Evolutionary conservation across 495 filamentous ascomycete genomes (phyloP).

Genomic region (Hyaloscypha hepaticicola): DNA sequence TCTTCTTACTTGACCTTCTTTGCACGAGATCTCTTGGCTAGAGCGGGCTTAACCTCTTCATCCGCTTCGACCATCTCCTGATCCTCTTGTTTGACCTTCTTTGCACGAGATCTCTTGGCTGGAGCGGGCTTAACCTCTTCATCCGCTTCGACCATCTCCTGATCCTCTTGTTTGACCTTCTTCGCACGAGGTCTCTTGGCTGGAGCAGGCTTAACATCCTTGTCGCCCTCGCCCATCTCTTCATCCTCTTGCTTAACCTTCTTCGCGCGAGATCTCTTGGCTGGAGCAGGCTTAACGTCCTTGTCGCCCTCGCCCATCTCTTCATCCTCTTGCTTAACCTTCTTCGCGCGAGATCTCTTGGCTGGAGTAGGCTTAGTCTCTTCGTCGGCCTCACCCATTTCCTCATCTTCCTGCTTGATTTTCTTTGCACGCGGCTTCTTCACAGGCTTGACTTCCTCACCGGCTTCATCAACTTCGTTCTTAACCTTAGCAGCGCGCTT

Average conservation of each 20-base stretch:
- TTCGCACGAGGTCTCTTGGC: constrained; percentile 31
- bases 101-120: constrained; percentile 24
- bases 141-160: constrained; percentile 21
- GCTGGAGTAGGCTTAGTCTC: constrained; percentile 17
- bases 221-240: constrained; percentile 12
- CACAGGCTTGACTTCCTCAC: constrained; percentile 15
- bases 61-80: constrained; percentile 18
- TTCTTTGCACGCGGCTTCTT: constrained; percentile 29
- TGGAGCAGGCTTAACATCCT: constrained; percentile 14
- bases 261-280: constrained; percentile 33
- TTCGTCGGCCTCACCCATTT: constrained; percentile 16
- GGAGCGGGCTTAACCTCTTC: constrained; percentile 22
- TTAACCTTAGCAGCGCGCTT: constrained; percentile 33
- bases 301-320: constrained; percentile 8
- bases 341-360: constrained; percentile 26
- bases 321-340: constrained; percentile 22
- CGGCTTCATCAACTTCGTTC: constrained; percentile 20
- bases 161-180: constrained; percentile 38
- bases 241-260: constrained; percentile 37
- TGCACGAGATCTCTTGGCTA: constrained; percentile 24
- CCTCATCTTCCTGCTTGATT: constrained; percentile 19
- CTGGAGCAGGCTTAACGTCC: constrained; percentile 15
- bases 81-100: constrained; percentile 33
- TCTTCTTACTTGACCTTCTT: constrained; percentile 33
- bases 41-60: constrained; percentile 17